A percentile compares a stretch with the other conserved stretches of the same genome.
Evolutionary conservation across 148 eudicot genomes (phyloP).

Genomic region (Rhododendron molle): DNA sequence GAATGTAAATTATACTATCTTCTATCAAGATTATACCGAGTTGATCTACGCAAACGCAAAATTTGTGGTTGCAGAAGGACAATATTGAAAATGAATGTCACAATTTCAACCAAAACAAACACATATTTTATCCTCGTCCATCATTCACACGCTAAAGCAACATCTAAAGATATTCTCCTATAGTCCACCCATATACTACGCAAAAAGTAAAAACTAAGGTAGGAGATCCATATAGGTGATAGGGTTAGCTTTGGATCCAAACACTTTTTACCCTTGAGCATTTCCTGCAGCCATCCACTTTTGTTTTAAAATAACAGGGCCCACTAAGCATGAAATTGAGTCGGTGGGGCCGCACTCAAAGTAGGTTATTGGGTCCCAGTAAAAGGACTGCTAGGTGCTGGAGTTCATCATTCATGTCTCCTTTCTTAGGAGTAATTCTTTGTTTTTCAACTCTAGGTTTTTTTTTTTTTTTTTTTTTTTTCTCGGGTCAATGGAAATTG

Average conservation of each 20-base stretch:
- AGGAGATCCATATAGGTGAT: neutral
- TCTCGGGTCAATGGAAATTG: neutral
- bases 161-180: neutral
- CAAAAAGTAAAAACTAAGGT: neutral
- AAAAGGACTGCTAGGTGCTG: slow-evolving; percentile 19
- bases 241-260: slow-evolving; percentile 35
- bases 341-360: slow-evolving; percentile 22
- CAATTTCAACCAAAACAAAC: neutral
- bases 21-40: no score
- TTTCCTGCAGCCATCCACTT: neutral
- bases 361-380: slow-evolving; percentile 17
- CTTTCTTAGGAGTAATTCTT: neutral
- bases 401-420: slow-evolving; percentile 21
- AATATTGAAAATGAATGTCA: neutral
- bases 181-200: neutral
- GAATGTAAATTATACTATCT: no score
- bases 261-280: slow-evolving; percentile 22
- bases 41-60: no score
- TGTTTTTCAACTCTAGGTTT: neutral
- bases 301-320: slow-evolving; percentile 21
- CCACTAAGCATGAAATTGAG: slow-evolving; percentile 12
- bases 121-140: neutral
- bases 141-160: neutral
- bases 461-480: neutral
- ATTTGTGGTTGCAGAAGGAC: neutral